Percentiles rank a stretch among this genome's conserved stretches.
Evolutionary conservation across 768 basidiomycete species (phyloP).

Genomic region (Rhodotorula toruloides): DNA sequence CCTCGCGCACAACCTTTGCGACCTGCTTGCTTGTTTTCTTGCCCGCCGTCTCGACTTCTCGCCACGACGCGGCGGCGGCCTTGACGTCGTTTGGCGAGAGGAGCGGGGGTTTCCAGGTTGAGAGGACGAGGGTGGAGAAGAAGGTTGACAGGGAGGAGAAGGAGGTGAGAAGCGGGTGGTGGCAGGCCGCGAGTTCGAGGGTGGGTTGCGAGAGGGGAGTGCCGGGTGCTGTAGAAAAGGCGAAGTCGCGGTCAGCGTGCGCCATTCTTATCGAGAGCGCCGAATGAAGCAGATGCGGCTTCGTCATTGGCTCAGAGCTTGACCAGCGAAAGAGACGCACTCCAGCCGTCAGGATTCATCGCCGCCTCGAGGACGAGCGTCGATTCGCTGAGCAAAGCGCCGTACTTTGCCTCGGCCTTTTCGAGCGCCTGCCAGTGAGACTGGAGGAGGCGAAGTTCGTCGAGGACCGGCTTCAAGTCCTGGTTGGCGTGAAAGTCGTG

Average conservation of each 20-base stretch:
- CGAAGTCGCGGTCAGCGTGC: neutral
- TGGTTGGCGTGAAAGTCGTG: neutral
- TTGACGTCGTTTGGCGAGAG: constrained; percentile 6
- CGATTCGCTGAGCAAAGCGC: neutral
- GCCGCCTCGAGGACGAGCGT: neutral
- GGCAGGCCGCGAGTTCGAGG: neutral
- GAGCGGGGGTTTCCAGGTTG: constrained; percentile 2
- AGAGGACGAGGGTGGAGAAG: neutral
- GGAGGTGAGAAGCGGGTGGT: neutral
- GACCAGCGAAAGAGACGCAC: neutral
- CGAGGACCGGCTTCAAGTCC: too few relatives aligned
- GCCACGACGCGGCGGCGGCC: neutral
- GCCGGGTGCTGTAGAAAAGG: neutral
- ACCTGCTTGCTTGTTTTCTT: too few relatives aligned
- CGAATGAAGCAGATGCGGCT: neutral
- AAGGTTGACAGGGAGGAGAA: neutral
- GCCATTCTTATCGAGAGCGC: neutral
- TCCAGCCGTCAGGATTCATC: constrained; percentile 3
- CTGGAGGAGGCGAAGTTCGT: too few relatives aligned
- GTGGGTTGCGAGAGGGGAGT: neutral
- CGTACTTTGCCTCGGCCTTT: neutral
- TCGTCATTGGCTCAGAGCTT: too few relatives aligned
- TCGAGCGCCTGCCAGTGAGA: constrained; percentile 2
- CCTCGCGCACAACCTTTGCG: too few relatives aligned
- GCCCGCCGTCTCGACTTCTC: neutral